These are phyloP conservation scores for Populus hybrid DNA, from an alignment of 441 rosid genomes.

Conservation along the genomic window DNA sequence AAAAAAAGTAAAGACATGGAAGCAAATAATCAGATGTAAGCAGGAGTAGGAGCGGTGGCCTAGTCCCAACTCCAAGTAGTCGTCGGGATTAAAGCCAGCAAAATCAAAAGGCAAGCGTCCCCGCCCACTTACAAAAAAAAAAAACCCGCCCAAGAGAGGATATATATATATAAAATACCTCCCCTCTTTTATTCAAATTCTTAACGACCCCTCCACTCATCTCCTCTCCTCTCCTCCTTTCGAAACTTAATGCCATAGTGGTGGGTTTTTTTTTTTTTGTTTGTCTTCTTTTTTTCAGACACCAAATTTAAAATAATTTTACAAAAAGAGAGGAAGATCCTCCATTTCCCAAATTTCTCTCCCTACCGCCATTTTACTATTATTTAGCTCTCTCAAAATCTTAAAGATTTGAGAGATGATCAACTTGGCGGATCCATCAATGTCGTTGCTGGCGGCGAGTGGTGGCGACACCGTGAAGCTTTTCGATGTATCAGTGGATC, in stretches of 20 bases:
- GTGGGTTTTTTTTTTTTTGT: too few relatives aligned
- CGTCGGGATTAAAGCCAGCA: too few relatives aligned
- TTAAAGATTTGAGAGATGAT: constrained; percentile 21
- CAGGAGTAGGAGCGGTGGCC: too few relatives aligned
- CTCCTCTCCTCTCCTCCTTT: neutral
- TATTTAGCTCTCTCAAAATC: neutral
- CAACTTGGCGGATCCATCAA: constrained; percentile 63
- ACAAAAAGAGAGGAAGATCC: neutral
- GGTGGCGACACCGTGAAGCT: constrained; percentile 94
- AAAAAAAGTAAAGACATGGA: too few relatives aligned
- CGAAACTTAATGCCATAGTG: neutral
- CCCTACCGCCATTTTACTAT: neutral
- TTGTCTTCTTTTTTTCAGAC: neutral
- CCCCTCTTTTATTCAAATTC: too few relatives aligned
- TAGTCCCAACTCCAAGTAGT: too few relatives aligned
- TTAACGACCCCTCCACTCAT: too few relatives aligned
- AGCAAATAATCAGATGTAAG: too few relatives aligned
- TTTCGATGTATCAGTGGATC: constrained; percentile 63
- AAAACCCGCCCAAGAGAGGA: too few relatives aligned
- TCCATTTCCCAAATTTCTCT: neutral
- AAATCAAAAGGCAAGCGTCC: too few relatives aligned
- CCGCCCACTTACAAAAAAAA: too few relatives aligned
- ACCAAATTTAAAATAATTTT: neutral
- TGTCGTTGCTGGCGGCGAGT: constrained; percentile 65
- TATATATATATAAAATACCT: too few relatives aligned